These are phyloP conservation scores for Phanerochaete sordida DNA, from an alignment of 768 basidiomycete species.

Conservation along the genomic window DNA sequence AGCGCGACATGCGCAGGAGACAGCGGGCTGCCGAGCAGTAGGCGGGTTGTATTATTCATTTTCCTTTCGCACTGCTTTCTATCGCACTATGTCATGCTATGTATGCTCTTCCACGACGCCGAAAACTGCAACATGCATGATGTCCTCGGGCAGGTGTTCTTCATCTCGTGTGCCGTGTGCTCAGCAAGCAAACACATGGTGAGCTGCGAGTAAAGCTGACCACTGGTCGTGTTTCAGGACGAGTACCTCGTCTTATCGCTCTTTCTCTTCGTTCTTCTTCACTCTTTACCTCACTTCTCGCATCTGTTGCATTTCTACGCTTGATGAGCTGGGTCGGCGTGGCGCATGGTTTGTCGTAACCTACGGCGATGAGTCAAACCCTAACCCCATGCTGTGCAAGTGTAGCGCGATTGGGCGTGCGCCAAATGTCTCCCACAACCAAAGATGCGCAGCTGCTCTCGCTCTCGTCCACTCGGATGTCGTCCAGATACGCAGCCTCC, in stretches of 20 bases:
- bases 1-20: conserved; percentile 90
- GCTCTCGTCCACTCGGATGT: conserved; percentile 13
- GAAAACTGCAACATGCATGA: conserved; percentile 26
- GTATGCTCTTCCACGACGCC: conserved; percentile 27
- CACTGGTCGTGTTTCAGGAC: too few relatives aligned
- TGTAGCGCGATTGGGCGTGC: not conserved
- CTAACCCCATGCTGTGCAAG: not conserved
- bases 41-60: conserved; percentile 24
- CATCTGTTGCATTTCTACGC: too few relatives aligned
- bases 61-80: conserved; percentile 14
- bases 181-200: too few relatives aligned
- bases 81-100: conserved; percentile 24
- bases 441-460: conserved; percentile 13
- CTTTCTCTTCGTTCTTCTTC: too few relatives aligned
- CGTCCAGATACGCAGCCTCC: conserved; percentile 25
- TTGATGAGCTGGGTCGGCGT: too few relatives aligned
- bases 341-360: too few relatives aligned
- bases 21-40: conserved; percentile 67
- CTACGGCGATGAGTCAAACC: not conserved
- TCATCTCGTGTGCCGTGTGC: not conserved
- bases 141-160: conserved; percentile 4
- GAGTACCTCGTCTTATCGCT: too few relatives aligned
- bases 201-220: too few relatives aligned
- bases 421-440: conserved; percentile 7
- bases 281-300: too few relatives aligned